Percentiles rank a stretch among this genome's conserved stretches.
phyloP scores from a whole-genome alignment of 106 monocot species.

The Dendrobium chrysotoxum region DNA sequence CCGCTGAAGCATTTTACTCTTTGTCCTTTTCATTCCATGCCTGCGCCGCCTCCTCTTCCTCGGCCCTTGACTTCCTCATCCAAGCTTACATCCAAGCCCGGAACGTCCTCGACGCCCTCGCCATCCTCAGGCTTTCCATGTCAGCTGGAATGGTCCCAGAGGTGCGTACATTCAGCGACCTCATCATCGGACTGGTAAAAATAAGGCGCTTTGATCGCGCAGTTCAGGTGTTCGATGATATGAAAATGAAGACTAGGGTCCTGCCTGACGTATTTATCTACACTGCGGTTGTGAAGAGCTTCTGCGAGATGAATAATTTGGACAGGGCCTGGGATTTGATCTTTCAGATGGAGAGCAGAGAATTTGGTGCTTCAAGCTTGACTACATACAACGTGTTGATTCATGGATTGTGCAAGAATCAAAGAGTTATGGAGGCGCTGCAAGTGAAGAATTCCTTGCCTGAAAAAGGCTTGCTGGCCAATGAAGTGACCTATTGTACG shows the following conservation, averaged over 20 bases:
- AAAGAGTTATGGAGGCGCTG: conserved; percentile 44
- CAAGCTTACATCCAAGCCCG: conserved; percentile 19
- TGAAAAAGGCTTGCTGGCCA: conserved; percentile 40
- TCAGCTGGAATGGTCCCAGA: conserved; percentile 19
- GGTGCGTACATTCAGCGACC: conserved; percentile 35
- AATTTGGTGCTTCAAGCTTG: conserved; percentile 23
- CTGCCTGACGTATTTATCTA: conserved; percentile 49
- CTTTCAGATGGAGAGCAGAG: conserved; percentile 33
- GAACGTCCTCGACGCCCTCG: conserved; percentile 30
- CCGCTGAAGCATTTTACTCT: conserved; percentile 11
- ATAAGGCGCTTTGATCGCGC: conserved; percentile 50
- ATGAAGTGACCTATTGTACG: conserved; percentile 77
- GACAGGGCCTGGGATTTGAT: conserved; percentile 38
- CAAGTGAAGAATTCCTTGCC: conserved; percentile 49
- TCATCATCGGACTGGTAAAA: conserved; percentile 46
- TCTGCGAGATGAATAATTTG: conserved; percentile 69
- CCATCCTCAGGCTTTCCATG: conserved; percentile 17
- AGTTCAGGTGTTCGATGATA: conserved; percentile 31
- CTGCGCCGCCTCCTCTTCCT: neutral
- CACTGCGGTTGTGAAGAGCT: conserved; percentile 47
- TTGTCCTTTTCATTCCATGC: conserved; percentile 8
- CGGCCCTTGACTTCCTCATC: conserved; percentile 30
- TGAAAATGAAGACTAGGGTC: conserved; percentile 11
- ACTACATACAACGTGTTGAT: conserved; percentile 69
- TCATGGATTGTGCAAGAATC: conserved; percentile 78